Evolutionary conservation across 2,329 filamentous ascomycete species (phyloP).

Genomic region (Fusarium burgessii): DNA sequence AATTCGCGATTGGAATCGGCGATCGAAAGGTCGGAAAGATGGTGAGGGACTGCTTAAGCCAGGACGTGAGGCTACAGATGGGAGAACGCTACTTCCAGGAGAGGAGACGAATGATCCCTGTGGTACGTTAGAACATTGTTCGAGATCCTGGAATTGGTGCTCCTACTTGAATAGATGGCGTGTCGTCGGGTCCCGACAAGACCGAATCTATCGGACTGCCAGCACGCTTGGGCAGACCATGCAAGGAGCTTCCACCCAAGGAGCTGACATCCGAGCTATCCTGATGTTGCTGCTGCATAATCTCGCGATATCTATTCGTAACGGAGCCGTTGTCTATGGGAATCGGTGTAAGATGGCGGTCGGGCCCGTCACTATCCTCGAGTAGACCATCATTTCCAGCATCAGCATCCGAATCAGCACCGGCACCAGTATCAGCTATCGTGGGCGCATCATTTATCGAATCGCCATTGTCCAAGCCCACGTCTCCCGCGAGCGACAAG

Average conservation of each 20-base stretch:
- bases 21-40: conserved; percentile 92
- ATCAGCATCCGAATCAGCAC: not conserved
- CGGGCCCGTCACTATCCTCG: conserved; percentile 30
- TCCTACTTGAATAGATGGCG: conserved; percentile 82
- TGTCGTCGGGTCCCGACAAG: conserved; percentile 82
- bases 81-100: conserved; percentile 79
- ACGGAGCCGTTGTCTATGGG: conserved; percentile 46
- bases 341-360: conserved; percentile 35
- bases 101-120: conserved; percentile 73
- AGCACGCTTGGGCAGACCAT: conserved; percentile 64
- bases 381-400: conserved; percentile 22
- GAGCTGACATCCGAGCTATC: conserved; percentile 65
- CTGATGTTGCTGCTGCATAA: conserved; percentile 58
- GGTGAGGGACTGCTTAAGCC: conserved; percentile 78
- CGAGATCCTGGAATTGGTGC: not conserved
- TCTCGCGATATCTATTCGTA: conserved; percentile 59
- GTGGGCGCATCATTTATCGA: conserved; percentile 47
- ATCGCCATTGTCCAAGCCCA: conserved; percentile 57
- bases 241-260: conserved; percentile 59
- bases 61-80: conserved; percentile 75
- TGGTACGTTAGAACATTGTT: conserved; percentile 45
- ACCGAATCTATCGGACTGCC: conserved; percentile 77
- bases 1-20: conserved; percentile 91
- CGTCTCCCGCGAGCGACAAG: conserved; percentile 55
- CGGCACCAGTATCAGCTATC: conserved; percentile 34